phyloP scores from a whole-genome alignment of 768 basidiomycete genomes.

The Termitomyces sp. region DNA sequence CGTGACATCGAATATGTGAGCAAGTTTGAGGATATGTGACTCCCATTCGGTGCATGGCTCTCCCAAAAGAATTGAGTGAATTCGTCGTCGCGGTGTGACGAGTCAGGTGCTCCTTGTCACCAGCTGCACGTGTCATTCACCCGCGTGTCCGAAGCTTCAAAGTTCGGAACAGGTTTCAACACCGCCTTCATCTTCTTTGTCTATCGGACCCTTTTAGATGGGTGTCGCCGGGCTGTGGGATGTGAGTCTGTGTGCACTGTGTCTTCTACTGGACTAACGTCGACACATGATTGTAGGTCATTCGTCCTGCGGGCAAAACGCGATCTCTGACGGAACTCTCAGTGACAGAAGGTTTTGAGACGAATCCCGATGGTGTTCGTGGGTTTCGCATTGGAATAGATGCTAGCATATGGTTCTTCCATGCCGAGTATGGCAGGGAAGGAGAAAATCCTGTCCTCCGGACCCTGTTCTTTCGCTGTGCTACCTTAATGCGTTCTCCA shows the following conservation, averaged over 20 bases:
- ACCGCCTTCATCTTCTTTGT: background rate
- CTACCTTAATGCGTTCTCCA: constrained; percentile 68
- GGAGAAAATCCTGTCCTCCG: constrained; percentile 87
- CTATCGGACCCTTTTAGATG: constrained; percentile 15
- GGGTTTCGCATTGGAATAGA: constrained; percentile 86
- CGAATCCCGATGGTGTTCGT: constrained; percentile 56
- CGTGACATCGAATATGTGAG: background rate
- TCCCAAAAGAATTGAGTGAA: too few relatives aligned
- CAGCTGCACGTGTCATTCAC: background rate
- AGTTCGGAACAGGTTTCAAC: background rate
- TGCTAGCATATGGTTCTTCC: constrained; percentile 82
- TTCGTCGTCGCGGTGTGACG: background rate
- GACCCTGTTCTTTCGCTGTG: constrained; percentile 81
- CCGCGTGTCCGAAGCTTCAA: background rate
- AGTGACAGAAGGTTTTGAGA: constrained; percentile 68
- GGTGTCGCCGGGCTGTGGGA: constrained; percentile 38
- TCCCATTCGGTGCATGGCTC: too few relatives aligned
- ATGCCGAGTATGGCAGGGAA: constrained; percentile 66
- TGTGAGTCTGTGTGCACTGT: constrained; percentile 26
- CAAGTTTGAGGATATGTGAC: too few relatives aligned
- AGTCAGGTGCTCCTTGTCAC: constrained; percentile 1
- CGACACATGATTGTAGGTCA: constrained; percentile 33
- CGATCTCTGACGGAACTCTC: constrained; percentile 77
- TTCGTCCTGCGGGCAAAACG: constrained; percentile 64
- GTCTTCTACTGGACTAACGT: constrained; percentile 12